These are phyloP conservation scores for Prunus yedoensis DNA, from an alignment of 331 rosid genomes.

Conservation along the genomic window DNA sequence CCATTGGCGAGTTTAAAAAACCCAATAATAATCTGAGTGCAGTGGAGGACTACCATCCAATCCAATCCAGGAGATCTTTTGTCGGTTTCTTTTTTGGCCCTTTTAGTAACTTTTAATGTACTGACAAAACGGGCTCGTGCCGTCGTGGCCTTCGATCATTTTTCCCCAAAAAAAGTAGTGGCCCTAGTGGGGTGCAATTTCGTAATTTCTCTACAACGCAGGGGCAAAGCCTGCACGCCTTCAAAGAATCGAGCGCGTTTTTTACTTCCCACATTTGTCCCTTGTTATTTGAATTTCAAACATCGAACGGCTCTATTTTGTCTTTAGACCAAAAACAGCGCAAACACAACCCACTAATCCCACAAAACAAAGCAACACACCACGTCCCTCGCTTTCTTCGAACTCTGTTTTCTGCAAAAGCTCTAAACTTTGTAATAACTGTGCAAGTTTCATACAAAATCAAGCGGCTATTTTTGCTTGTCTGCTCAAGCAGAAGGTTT, in stretches of 20 bases:
- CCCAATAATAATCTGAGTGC: background rate
- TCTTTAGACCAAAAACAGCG: slow-evolving; percentile 1
- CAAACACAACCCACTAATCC: slow-evolving; percentile 17
- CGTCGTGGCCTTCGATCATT: slow-evolving; percentile 19
- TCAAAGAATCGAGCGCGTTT: slow-evolving; percentile 43
- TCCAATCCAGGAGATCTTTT: slow-evolving; percentile 35
- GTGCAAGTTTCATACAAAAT: background rate
- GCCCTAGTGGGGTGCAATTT: slow-evolving; percentile 12
- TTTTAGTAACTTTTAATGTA: slow-evolving; percentile 22
- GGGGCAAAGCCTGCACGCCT: background rate
- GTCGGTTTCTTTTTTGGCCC: slow-evolving; percentile 34
- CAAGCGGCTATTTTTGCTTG: background rate
- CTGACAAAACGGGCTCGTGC: slow-evolving; percentile 22
- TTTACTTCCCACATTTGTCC: slow-evolving; percentile 37
- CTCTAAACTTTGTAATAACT: background rate
- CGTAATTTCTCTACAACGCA: slow-evolving; percentile 6
- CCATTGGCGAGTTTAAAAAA: background rate
- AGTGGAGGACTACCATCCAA: background rate
- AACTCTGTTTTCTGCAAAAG: slow-evolving; percentile 8
- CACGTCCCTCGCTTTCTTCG: slow-evolving; percentile 17
- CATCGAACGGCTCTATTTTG: slow-evolving; percentile 22
- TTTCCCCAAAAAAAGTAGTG: slow-evolving; percentile 13
- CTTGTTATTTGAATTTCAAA: slow-evolving; percentile 78
- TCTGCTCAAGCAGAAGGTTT: background rate
- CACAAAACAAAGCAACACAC: slow-evolving; percentile 9